phyloP scores from a whole-genome alignment of 177 flowering plant genomes.

The Vitis hybrid region DNA sequence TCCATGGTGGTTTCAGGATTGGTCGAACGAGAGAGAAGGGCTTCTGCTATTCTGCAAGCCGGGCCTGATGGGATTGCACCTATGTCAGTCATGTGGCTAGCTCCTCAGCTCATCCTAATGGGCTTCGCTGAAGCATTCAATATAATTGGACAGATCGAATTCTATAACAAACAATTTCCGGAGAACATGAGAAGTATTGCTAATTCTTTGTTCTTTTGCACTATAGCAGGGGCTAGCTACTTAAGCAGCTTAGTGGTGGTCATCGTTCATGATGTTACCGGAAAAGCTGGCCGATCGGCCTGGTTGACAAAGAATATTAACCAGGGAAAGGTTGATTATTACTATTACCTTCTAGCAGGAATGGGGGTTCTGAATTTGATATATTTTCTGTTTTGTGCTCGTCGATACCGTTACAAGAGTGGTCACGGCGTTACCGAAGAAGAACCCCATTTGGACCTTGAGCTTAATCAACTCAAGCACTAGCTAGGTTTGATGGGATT shows the following conservation, averaged over 20 bases:
- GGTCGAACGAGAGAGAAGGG: conserved; percentile 39
- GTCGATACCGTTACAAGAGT: conserved; percentile 40
- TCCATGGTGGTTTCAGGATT: conserved; percentile 53
- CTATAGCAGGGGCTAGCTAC: conserved; percentile 48
- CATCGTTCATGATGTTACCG: conserved; percentile 40
- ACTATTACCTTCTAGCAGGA: conserved; percentile 50
- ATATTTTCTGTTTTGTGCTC: conserved; percentile 37
- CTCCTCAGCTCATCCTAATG: conserved; percentile 56
- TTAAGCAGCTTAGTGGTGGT: conserved; percentile 38
- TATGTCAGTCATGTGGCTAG: conserved; percentile 50
- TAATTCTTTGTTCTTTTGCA: conserved; percentile 38
- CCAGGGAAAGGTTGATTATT: conserved; percentile 49
- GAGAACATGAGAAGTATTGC: conserved; percentile 63
- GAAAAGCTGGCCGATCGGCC: conserved; percentile 28
- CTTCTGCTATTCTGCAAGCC: conserved; percentile 21
- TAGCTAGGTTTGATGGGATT: too few relatives aligned
- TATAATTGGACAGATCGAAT: conserved; percentile 56
- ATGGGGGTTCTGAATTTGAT: conserved; percentile 46
- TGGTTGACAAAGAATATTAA: conserved; percentile 64
- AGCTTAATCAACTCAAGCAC: too few relatives aligned
- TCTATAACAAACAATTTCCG: conserved; percentile 56
- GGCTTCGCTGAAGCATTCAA: conserved; percentile 62
- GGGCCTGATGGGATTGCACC: conserved; percentile 23
- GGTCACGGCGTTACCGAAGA: too few relatives aligned
- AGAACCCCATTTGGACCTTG: too few relatives aligned